Conservation (phyloP, 176 grass and related monocot species). For the Cenchrus fungigraminus region DNA sequence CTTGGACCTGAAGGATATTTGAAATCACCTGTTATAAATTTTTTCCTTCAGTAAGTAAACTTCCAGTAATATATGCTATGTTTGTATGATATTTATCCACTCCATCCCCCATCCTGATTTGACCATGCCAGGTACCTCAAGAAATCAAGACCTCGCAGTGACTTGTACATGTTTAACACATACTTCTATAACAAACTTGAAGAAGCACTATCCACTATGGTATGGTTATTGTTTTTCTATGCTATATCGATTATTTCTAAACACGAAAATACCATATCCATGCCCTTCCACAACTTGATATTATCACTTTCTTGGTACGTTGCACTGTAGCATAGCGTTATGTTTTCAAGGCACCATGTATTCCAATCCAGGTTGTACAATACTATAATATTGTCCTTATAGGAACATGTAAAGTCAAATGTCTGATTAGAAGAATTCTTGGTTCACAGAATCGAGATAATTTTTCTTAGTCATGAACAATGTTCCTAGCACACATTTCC, state of each 20-base stretch:
- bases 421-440: neutral
- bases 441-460: neutral
- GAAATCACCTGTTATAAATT: constrained; percentile 65
- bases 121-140: constrained; percentile 64
- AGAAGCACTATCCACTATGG: constrained; percentile 52
- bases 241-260: constrained; percentile 2
- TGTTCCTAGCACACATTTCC: neutral
- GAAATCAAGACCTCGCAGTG: constrained; percentile 39
- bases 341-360: neutral
- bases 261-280: neutral
- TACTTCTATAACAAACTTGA: constrained; percentile 80
- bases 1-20: constrained; percentile 56
- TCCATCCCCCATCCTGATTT: constrained; percentile 41
- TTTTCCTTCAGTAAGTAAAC: constrained; percentile 60
- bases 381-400: neutral
- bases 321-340: neutral
- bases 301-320: constrained; percentile 13
- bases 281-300: neutral
- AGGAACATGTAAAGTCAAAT: constrained; percentile 12
- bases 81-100: neutral
- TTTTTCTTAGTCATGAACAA: constrained; percentile 5
- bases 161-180: constrained; percentile 72
- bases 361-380: neutral
- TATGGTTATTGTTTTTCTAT: constrained; percentile 36
- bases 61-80: neutral